Base-by-base conservation (phyloP, 345 rosid genomes). In the Linum trigynum region DNA sequence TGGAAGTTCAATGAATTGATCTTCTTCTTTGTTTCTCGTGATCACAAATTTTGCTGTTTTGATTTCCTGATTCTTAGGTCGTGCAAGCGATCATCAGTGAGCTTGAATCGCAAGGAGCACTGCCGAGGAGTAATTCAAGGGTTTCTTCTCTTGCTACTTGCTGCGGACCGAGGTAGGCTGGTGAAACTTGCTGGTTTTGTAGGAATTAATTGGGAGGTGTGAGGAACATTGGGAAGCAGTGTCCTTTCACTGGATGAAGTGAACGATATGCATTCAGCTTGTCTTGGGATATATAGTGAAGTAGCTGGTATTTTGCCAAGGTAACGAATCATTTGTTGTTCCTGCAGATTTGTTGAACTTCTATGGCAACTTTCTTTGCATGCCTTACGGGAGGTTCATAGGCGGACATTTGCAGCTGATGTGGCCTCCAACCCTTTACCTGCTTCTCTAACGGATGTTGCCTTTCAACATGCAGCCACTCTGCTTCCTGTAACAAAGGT, bases 131-230 rank as follows among this genome's bases (percentile, higher is more conserved):
- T 74, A 94, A 91, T 78, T 94, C 99, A 1, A 85, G 99, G 84
- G 99, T 94, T 82, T 94, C 99, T 37, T 94, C 99, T 15, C 95
- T 94, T 11, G 97, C 99, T 51, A 94, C 99, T 14, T 94, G 99
- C 65, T 94, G 99, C 45, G 99, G 99, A 69, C 96, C 95, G 9
- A 91, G 99, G 97, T 91, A 77, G n/a, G 74, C 67, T 64, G 41
- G 35, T 42, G 4, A 56, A 66, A 15, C 32, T 16, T 55, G 16
- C 40, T 40, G 38, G 32, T 50, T 38, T 48, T 32, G 45, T 8
- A 48, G 9, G 45, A 4, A 41, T 41, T 41, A 41, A 48, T 12
- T 9, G 7, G 9, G 53, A 9, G 15, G 14, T 39, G 50, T 59
- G 15, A 59, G 60, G 3, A 68, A 42, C 65, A 61, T 32, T 3